Evolutionary conservation across 768 basidiomycete genomes (phyloP), one percentile per base, ranked within the genome.

Genomic region (Tricholoma terreum): DNA sequence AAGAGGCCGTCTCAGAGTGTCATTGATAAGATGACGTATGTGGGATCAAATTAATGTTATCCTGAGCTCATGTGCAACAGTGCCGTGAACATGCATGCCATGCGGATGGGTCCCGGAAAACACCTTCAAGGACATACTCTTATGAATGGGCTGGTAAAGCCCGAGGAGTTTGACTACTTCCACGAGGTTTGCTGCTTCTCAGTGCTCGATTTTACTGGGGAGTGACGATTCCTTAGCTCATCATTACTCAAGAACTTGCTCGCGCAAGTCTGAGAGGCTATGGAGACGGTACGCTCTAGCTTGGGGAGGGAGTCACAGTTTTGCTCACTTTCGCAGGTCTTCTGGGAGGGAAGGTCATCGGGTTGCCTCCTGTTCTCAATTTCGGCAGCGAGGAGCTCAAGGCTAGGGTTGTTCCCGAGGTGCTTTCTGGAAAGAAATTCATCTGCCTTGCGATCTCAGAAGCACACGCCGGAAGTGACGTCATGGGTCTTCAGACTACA

Each of bases 51-150:
- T 17, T 17, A 49, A 8, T 17, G n/a, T n/a, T 10, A 48, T 15
- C 7, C 30, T 17, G 17, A 9, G 8, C 46, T 49, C n/a, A 49
- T n/a, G n/a, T 42, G 22, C 11, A 9, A 6, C 50, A 88, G 86
- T 21, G 84, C 80, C 31, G 35, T 84, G 35, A 85, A 92, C 63
- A 61, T 97, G 46, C 89, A 93, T 66, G 89, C 92, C 12, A 97
- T 98, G 95, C 84, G 94, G 30, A 73, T 95, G 75, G 96, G 96
- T 19, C 96, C 96, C 8, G 94, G 93, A 19, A 93, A 94, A 69
- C 94, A 98, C 65, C 81, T 98, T 10, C 79, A 88, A 69, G 95
- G 95, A 4, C 80, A 84, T 14, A 81, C 73, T 10, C 76, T 99
- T n/a, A 86, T 94, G 80, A 84, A 82, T 53, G 95, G 92, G 1